These are phyloP conservation scores for Colletotrichum sp. DNA, from an alignment of 2,329 filamentous ascomycete genomes.

Conservation along the genomic window DNA sequence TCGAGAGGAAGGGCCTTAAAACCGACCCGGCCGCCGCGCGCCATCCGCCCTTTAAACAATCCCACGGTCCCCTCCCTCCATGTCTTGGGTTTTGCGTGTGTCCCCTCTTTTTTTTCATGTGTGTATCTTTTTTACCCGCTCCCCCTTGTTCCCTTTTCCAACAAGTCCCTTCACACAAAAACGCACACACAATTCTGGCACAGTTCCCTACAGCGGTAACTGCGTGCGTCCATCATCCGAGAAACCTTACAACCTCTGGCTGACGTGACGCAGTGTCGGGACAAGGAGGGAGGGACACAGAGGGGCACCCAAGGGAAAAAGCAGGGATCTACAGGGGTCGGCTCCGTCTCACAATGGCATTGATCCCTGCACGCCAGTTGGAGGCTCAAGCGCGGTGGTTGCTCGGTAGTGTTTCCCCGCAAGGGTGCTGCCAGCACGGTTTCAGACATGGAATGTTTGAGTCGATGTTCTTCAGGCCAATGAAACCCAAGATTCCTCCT, in stretches of 20 bases:
- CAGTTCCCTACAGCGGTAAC: background rate
- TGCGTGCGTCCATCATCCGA: background rate
- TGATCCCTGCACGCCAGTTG: slow-evolving; percentile 18
- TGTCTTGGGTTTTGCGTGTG: background rate
- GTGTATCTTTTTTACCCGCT: background rate
- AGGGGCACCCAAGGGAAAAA: background rate
- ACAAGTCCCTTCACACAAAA: background rate
- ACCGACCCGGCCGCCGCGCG: background rate
- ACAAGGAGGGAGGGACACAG: background rate
- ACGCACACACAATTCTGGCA: background rate
- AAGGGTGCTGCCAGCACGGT: slow-evolving; percentile 9
- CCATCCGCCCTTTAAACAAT: slow-evolving; percentile 12
- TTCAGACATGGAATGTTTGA: slow-evolving; percentile 19
- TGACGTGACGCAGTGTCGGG: slow-evolving; percentile 14
- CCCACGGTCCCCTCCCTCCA: background rate
- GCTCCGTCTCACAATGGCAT: slow-evolving; percentile 17
- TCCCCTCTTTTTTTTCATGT: background rate
- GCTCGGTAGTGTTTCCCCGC: background rate
- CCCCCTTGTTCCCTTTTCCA: background rate
- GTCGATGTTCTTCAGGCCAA: slow-evolving; percentile 11
- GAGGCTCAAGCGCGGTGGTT: slow-evolving; percentile 16
- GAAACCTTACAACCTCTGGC: slow-evolving; percentile 6
- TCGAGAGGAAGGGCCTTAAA: background rate
- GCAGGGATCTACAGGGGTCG: slow-evolving; percentile 10
- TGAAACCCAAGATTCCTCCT: background rate